Percentiles rank a stretch among this genome's conserved stretches.
Evolutionary conservation across 257 asterid genomes (phyloP).

Genomic region (Solanum stenotomum): DNA sequence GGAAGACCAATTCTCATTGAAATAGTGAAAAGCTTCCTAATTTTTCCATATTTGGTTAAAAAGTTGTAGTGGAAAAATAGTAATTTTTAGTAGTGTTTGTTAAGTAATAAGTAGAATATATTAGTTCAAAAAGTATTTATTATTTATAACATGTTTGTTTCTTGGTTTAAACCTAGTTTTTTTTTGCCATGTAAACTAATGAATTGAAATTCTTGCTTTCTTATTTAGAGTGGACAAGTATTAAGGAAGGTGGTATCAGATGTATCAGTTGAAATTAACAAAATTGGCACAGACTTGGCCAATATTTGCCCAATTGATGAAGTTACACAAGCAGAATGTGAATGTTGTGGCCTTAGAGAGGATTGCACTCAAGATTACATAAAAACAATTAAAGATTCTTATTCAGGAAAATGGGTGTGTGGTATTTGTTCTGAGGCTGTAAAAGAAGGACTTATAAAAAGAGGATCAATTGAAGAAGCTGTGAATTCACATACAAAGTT

Average conservation of each 20-base stretch:
- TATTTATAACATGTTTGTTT: not conserved
- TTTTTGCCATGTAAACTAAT: not conserved
- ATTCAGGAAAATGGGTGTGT: slow-evolving; percentile 57
- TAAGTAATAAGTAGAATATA: no score
- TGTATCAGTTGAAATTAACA: slow-evolving; percentile 46
- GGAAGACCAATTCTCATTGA: no score
- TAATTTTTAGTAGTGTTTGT: no score
- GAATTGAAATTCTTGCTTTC: not conserved
- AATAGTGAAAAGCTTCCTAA: no score
- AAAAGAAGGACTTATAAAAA: slow-evolving; percentile 56
- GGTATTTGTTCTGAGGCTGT: slow-evolving; percentile 91
- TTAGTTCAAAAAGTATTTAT: no score
- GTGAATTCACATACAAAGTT: slow-evolving; percentile 59
- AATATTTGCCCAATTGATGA: slow-evolving; percentile 44
- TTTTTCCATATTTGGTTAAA: no score
- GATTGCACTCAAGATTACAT: slow-evolving; percentile 76
- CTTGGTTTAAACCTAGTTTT: not conserved
- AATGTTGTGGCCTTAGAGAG: slow-evolving; percentile 84
- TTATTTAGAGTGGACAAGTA: not conserved
- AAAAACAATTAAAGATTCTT: slow-evolving; percentile 31
- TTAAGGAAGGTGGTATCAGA: slow-evolving; percentile 38
- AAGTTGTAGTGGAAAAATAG: no score
- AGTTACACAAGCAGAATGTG: slow-evolving; percentile 76
- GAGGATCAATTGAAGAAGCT: slow-evolving; percentile 40
- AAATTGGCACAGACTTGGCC: not conserved